Conservation (phyloP, 768 basidiomycete species). For the Mrakia blollopis region DNA sequence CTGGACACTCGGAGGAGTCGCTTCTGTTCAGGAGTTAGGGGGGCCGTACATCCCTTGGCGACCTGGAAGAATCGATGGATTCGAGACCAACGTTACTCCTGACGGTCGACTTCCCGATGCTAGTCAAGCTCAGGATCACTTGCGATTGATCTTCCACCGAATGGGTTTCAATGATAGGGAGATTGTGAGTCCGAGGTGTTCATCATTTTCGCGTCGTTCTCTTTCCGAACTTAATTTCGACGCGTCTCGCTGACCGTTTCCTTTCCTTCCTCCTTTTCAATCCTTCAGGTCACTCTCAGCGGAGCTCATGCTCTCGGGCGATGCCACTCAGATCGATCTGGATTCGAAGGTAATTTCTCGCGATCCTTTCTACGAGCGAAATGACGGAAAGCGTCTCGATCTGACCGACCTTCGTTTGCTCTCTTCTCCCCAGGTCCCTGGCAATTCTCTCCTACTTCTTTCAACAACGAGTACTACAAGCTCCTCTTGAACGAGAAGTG, state of each 20-base stretch:
- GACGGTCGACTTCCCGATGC: conserved; percentile 58
- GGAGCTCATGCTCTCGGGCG: conserved; percentile 79
- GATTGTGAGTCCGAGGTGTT: conserved; percentile 70
- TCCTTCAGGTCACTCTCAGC: conserved; percentile 54
- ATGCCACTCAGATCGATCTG: conserved; percentile 70
- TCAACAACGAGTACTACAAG: conserved; percentile 62
- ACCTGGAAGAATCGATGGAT: conserved; percentile 74
- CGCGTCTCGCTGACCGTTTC: neutral
- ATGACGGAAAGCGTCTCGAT: too few species aligned
- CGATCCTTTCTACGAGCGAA: conserved; percentile 63
- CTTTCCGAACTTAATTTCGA: conserved; percentile 45
- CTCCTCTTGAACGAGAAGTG: conserved; percentile 82
- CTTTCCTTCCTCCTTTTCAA: neutral
- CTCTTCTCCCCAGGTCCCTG: conserved; percentile 43
- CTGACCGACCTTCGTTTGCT: too few species aligned
- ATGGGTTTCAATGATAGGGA: conserved; percentile 98
- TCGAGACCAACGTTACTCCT: conserved; percentile 53
- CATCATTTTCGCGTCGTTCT: neutral
- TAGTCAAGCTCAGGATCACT: conserved; percentile 71
- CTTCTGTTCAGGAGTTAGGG: conserved; percentile 81
- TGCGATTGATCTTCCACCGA: conserved; percentile 82
- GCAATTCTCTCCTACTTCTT: conserved; percentile 54
- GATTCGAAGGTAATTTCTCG: conserved; percentile 42
- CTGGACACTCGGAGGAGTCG: conserved; percentile 93
- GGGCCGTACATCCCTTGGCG: conserved; percentile 80